phyloP scores from a whole-genome alignment of 306 rosid species.

The Trifolium pratense region DNA sequence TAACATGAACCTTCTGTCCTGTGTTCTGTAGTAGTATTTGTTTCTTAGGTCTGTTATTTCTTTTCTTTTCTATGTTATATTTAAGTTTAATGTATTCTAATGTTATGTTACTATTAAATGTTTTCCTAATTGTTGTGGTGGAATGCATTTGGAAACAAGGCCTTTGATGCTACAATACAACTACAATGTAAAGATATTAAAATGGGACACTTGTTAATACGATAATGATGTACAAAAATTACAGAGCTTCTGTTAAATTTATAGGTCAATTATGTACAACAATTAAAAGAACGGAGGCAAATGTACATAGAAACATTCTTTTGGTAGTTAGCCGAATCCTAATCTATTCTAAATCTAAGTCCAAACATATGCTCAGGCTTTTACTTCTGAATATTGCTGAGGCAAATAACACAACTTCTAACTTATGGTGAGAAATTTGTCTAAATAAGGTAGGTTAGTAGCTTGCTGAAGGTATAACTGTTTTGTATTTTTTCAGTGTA shows the following conservation, averaged over 20 bases:
- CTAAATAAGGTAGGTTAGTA: background rate
- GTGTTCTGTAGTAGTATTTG: background rate
- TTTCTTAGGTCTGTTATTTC: too few species aligned
- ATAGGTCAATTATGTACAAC: slow-evolving; percentile 18
- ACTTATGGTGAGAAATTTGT: background rate
- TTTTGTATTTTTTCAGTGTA: background rate
- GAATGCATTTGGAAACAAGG: background rate
- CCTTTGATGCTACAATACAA: background rate
- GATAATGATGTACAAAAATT: background rate
- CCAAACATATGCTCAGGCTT: background rate
- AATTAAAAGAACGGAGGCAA: slow-evolving; percentile 4
- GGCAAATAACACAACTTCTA: slow-evolving; percentile 4
- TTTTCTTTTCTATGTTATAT: background rate
- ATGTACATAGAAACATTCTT: slow-evolving; percentile 11
- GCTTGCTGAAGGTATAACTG: background rate
- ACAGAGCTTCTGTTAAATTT: slow-evolving; percentile 16
- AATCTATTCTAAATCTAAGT: background rate
- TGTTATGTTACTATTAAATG: background rate
- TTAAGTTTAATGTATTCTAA: too few species aligned
- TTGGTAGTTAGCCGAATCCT: background rate
- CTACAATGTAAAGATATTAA: background rate
- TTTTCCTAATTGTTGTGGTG: background rate
- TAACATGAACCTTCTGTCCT: background rate
- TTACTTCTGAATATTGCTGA: background rate
- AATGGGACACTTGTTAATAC: background rate